Evolutionary conservation across 352 stramenopile species (phyloP).

Genomic region (Thraustochytrium sp.): DNA sequence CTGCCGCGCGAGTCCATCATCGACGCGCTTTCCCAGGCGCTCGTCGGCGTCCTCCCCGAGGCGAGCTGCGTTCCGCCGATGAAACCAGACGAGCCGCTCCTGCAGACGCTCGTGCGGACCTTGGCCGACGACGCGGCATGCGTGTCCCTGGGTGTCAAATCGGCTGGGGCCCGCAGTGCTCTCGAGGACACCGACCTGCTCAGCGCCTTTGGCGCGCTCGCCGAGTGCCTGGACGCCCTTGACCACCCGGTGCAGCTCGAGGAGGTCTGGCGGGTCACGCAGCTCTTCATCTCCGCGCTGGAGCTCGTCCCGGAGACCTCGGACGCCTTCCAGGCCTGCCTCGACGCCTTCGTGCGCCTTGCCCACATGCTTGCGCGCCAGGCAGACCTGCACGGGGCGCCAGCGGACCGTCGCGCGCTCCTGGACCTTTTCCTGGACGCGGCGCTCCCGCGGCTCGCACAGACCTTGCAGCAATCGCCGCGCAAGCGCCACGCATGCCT

Average conservation of each 20-base stretch:
- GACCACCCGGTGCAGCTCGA: background rate
- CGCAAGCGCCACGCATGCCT: conserved; percentile 1
- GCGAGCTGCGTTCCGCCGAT: background rate
- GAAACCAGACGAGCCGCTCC: background rate
- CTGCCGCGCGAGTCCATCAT: background rate
- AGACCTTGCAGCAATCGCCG: background rate
- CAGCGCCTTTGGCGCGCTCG: background rate
- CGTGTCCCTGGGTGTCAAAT: background rate
- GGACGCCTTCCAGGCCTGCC: background rate
- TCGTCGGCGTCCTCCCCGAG: background rate
- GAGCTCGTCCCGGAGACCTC: background rate
- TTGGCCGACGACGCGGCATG: background rate
- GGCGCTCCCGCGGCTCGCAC: background rate
- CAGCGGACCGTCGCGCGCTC: background rate
- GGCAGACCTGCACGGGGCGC: background rate
- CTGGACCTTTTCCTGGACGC: conserved; percentile 10
- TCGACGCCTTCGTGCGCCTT: background rate
- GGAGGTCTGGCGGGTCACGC: background rate
- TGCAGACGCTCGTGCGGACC: background rate
- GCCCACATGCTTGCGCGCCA: background rate
- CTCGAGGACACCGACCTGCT: background rate
- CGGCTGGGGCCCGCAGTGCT: background rate
- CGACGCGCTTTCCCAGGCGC: background rate
- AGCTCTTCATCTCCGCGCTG: background rate
- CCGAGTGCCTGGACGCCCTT: background rate